Conservation (phyloP, 768 basidiomycete genomes). For the Lactarius tabidus region DNA sequence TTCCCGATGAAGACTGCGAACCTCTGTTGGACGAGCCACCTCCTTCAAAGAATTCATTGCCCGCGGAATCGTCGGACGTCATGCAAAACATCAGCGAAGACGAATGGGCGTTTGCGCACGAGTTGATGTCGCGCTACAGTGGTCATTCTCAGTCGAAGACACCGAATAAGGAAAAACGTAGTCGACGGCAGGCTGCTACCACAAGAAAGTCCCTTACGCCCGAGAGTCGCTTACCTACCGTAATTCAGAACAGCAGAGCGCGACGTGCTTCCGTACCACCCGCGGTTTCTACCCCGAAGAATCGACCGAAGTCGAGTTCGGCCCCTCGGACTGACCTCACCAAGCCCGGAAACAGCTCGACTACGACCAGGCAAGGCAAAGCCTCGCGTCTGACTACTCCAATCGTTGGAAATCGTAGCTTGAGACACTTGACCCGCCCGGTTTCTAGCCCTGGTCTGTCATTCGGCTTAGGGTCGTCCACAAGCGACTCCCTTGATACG, state of each 20-base stretch:
- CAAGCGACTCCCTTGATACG: not conserved
- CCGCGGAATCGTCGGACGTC: slow-evolving; percentile 12
- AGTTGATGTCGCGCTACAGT: slow-evolving; percentile 31
- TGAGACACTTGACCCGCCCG: not conserved
- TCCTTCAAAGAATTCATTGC: slow-evolving; percentile 10
- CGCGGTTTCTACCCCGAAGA: slow-evolving; percentile 1
- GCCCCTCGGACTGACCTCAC: slow-evolving; percentile 13
- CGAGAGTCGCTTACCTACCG: not conserved
- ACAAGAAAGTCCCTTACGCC: slow-evolving; percentile 14
- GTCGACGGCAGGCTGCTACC: slow-evolving; percentile 4
- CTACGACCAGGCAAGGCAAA: not conserved
- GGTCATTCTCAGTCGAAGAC: not conserved
- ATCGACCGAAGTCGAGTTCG: slow-evolving; percentile 16
- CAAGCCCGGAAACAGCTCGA: slow-evolving; percentile 1
- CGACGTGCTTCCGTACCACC: slow-evolving; percentile 17
- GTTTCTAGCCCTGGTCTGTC: not conserved
- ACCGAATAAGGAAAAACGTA: not conserved
- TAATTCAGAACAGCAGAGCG: not conserved
- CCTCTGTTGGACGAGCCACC: slow-evolving; percentile 1
- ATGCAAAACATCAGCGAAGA: slow-evolving; percentile 29
- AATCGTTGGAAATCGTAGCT: not conserved
- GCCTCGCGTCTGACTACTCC: not conserved
- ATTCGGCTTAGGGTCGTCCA: not conserved
- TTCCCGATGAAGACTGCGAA: slow-evolving; percentile 9
- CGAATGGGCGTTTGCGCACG: slow-evolving; percentile 38